Evolutionary conservation across 2,329 filamentous ascomycete species (phyloP).

Genomic region (Penicillium sp.): DNA sequence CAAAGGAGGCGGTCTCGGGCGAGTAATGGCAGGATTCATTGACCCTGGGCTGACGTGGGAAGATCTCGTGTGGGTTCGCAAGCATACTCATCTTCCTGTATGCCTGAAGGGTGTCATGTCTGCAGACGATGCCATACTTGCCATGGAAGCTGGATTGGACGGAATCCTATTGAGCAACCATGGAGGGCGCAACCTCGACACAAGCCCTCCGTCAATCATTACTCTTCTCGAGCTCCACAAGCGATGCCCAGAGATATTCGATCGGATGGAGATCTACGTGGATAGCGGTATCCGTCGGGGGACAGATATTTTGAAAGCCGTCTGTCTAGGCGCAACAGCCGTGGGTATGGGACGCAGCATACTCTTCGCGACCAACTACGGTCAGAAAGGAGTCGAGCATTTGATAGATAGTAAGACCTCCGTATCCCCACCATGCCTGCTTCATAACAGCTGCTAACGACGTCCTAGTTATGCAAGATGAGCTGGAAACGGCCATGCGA

Average conservation of each 20-base stretch:
- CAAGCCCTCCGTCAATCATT: slow-evolving; percentile 55
- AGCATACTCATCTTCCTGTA: slow-evolving; percentile 55
- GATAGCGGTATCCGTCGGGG: slow-evolving; percentile 61
- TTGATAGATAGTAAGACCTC: slow-evolving; percentile 58
- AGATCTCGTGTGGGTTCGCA: slow-evolving; percentile 59
- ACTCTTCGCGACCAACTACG: slow-evolving; percentile 59
- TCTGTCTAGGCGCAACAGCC: slow-evolving; percentile 59
- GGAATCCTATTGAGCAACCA: slow-evolving; percentile 65
- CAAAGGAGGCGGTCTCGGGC: slow-evolving; percentile 59
- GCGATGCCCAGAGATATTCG: slow-evolving; percentile 56
- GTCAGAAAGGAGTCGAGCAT: slow-evolving; percentile 60
- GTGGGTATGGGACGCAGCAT: slow-evolving; percentile 60
- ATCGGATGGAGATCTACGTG: slow-evolving; percentile 57
- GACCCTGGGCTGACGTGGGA: slow-evolving; percentile 59
- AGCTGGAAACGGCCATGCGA: slow-evolving; percentile 55
- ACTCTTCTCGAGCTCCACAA: slow-evolving; percentile 59
- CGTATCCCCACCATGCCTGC: background rate
- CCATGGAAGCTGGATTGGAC: slow-evolving; percentile 56
- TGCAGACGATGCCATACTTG: slow-evolving; percentile 59
- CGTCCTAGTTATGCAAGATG: slow-evolving; percentile 49
- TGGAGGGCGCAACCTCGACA: slow-evolving; percentile 62
- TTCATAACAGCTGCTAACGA: slow-evolving; percentile 7
- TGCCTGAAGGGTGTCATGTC: slow-evolving; percentile 63
- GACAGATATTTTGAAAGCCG: slow-evolving; percentile 60
- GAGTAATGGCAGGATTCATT: slow-evolving; percentile 59